phyloP scores from a whole-genome alignment of 495 filamentous ascomycete species.

The Lasiosphaeria miniovina region DNA sequence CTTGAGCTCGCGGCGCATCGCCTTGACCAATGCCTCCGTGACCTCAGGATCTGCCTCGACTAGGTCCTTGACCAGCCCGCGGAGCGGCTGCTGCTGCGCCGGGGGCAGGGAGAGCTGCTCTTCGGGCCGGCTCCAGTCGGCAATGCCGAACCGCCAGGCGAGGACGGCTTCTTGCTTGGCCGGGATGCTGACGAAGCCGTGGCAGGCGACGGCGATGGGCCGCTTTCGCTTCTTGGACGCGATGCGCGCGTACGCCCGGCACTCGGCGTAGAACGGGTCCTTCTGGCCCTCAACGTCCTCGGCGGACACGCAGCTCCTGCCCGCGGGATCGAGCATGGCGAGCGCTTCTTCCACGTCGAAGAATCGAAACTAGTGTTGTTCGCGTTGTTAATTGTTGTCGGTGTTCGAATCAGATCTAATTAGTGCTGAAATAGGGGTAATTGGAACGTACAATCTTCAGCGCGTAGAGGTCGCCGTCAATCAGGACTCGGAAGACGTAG shows the following conservation, averaged over 20 bases:
- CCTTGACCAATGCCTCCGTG: not conserved
- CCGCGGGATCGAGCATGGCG: not conserved
- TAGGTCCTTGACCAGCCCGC: not conserved
- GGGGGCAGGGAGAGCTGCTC: not conserved
- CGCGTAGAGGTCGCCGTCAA: slow-evolving; percentile 3
- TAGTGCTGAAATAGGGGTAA: not conserved
- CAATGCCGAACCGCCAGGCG: not conserved
- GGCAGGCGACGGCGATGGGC: not conserved
- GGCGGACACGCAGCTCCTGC: not conserved
- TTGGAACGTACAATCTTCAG: slow-evolving; percentile 4
- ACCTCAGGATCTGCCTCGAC: not conserved
- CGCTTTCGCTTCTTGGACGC: not conserved
- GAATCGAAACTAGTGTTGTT: slow-evolving; percentile 3
- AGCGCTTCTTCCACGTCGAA: slow-evolving; percentile 2
- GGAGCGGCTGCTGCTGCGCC: not conserved
- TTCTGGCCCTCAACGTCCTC: slow-evolving; percentile 3
- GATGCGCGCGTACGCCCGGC: not conserved
- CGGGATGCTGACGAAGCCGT: not conserved
- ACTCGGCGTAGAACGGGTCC: slow-evolving; percentile 1
- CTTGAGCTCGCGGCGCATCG: slow-evolving; percentile 1
- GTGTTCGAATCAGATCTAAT: not conserved
- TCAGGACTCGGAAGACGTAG: slow-evolving; percentile 1
- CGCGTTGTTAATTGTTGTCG: not conserved
- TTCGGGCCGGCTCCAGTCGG: not conserved
- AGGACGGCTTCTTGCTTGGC: not conserved